A percentile compares a stretch with the other conserved stretches of the same genome.
These are phyloP conservation scores for Arbutus unedo DNA, from an alignment of 148 eudicot species.

Conservation along the genomic window DNA sequence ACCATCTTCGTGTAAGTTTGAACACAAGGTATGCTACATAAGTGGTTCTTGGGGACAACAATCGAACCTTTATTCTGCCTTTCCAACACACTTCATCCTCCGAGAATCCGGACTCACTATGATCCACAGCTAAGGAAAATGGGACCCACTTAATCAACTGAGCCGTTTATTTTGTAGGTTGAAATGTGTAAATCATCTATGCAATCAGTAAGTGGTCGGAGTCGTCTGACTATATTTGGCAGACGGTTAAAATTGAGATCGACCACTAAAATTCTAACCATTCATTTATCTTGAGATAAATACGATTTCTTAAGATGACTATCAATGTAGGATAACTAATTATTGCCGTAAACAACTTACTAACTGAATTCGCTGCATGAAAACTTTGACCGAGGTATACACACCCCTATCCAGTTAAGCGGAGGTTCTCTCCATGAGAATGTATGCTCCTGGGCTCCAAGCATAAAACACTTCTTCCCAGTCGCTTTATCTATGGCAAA, in stretches of 20 bases:
- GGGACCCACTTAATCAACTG: neutral
- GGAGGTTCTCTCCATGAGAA: conserved; percentile 51
- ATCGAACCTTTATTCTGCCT: conserved; percentile 11
- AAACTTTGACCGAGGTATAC: neutral
- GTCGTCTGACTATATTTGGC: no score
- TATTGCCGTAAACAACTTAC: no score
- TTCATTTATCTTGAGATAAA: no score
- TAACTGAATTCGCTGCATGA: no score
- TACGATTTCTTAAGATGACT: no score
- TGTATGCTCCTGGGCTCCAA: conserved; percentile 46
- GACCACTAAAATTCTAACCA: no score
- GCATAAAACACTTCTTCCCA: conserved; percentile 58
- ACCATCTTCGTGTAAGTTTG: neutral
- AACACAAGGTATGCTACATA: conserved; percentile 18
- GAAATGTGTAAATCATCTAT: neutral
- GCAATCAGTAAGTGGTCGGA: neutral
- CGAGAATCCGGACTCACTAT: conserved; percentile 4
- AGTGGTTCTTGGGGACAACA: conserved; percentile 14
- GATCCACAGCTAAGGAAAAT: neutral
- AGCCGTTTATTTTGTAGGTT: neutral
- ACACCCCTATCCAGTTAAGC: conserved; percentile 44
- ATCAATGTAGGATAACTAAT: no score
- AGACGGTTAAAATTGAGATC: no score
- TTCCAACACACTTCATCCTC: conserved; percentile 12
- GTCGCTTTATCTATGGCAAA: conserved; percentile 53